Evolutionary conservation across 2,329 filamentous ascomycete species (phyloP).

Genomic region (Alternaria incomplexa): DNA sequence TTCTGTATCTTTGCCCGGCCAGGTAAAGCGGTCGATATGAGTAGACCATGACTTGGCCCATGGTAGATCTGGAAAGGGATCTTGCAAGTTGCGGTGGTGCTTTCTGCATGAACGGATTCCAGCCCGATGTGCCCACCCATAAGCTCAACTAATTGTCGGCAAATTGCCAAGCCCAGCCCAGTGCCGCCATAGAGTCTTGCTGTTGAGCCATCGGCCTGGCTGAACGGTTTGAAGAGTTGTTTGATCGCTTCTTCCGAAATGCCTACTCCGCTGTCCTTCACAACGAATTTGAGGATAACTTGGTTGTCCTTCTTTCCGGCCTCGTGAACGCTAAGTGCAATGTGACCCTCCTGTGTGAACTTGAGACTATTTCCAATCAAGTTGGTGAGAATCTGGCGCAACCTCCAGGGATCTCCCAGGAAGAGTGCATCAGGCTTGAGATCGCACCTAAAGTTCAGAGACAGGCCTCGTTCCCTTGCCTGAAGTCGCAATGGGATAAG

Average conservation of each 20-base stretch:
- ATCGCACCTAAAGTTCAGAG: constrained; percentile 62
- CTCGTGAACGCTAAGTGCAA: constrained; percentile 42
- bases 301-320: constrained; percentile 30
- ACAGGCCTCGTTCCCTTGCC: constrained; percentile 53
- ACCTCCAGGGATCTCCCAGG: constrained; percentile 47
- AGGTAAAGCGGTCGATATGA: no score
- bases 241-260: constrained; percentile 35
- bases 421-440: constrained; percentile 56
- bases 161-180: constrained; percentile 48
- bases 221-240: constrained; percentile 22
- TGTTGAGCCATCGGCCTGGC: constrained; percentile 24
- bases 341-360: constrained; percentile 43
- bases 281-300: constrained; percentile 31
- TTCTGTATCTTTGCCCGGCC: neutral
- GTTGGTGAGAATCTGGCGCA: constrained; percentile 42
- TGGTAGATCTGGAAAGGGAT: constrained; percentile 48
- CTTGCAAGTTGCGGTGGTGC: constrained; percentile 75
- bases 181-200: constrained; percentile 43
- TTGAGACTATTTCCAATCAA: constrained; percentile 51
- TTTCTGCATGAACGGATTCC: constrained; percentile 54
- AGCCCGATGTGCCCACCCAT: constrained; percentile 43
- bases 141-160: constrained; percentile 43
- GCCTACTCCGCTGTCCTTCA: constrained; percentile 43
- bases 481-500: constrained; percentile 46
- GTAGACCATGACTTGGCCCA: no score